Conservation (phyloP, 1,284 basidiomycete species). For the Ganoderma multipileum region DNA sequence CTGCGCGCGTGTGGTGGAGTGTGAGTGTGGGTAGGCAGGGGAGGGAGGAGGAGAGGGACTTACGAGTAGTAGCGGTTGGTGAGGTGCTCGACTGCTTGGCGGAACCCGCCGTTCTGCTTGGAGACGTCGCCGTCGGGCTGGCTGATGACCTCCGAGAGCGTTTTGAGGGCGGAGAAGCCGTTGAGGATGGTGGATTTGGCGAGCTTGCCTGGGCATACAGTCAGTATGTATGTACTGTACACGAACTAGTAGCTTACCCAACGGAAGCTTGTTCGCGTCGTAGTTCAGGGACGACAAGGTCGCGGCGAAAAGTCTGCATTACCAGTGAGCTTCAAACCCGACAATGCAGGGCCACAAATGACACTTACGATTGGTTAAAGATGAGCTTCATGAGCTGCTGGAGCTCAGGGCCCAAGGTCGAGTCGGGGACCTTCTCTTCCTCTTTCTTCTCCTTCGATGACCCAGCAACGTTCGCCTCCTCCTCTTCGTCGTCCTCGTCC, state of each 20-base stretch:
- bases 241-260: constrained; percentile 45
- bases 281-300: constrained; percentile 74
- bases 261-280: constrained; percentile 71
- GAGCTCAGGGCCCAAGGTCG: constrained; percentile 51
- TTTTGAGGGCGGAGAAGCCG: constrained; percentile 67
- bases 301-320: constrained; percentile 57
- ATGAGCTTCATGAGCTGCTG: constrained; percentile 66
- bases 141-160: constrained; percentile 60
- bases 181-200: constrained; percentile 62
- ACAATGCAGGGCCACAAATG: background rate
- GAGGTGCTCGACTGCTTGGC: constrained; percentile 52
- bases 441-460: constrained; percentile 47
- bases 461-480: constrained; percentile 32
- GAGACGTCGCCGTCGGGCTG: constrained; percentile 51
- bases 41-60: constrained; percentile 26
- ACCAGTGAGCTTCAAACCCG: constrained; percentile 2
- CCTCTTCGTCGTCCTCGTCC: constrained; percentile 49
- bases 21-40: background rate
- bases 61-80: constrained; percentile 68
- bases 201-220: constrained; percentile 53
- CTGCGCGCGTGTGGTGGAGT: constrained; percentile 38
- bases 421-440: constrained; percentile 55
- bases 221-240: background rate
- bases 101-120: constrained; percentile 45
- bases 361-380: constrained; percentile 56